Conservation (phyloP, 495 filamentous ascomycete genomes). For the Mycothermus thermophilus region DNA sequence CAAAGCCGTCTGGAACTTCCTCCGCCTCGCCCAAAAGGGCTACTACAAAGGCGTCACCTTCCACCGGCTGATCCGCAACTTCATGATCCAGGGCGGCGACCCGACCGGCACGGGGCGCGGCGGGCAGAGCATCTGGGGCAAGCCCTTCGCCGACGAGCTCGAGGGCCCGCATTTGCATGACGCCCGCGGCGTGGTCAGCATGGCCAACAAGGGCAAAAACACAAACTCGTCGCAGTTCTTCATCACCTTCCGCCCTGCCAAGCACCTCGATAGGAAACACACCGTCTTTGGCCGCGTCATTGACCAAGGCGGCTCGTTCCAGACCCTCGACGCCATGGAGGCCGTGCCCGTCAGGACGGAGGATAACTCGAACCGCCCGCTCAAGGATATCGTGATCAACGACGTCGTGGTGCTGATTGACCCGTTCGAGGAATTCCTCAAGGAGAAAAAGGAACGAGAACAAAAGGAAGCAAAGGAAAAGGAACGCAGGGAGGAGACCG, state of each 20-base stretch:
- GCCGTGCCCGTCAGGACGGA: constrained; percentile 50
- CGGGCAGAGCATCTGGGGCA: constrained; percentile 78
- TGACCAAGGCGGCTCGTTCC: constrained; percentile 47
- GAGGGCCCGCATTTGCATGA: constrained; percentile 77
- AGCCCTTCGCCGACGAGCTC: constrained; percentile 84
- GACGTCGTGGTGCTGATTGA: constrained; percentile 83
- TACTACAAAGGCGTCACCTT: constrained; percentile 76
- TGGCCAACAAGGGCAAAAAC: constrained; percentile 98
- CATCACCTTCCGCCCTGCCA: constrained; percentile 68
- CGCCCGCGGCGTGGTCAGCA: constrained; percentile 62
- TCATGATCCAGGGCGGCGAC: constrained; percentile 98
- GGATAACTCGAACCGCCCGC: constrained; percentile 53
- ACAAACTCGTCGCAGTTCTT: constrained; percentile 96
- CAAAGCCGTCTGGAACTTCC: constrained; percentile 92
- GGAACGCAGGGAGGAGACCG: constrained; percentile 42
- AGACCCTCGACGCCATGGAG: constrained; percentile 53
- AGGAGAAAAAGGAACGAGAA: constrained; percentile 43
- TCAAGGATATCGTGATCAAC: constrained; percentile 61
- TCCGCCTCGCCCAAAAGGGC: constrained; percentile 72
- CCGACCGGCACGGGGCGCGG: constrained; percentile 81
- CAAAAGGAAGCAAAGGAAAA: constrained; percentile 37
- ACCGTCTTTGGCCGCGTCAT: constrained; percentile 88
- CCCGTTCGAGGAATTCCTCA: constrained; percentile 85
- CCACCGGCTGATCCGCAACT: constrained; percentile 84
- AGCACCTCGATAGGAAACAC: constrained; percentile 85